These are phyloP conservation scores for Carallia pectinifolia DNA, from an alignment of 345 rosid species.

Conservation along the genomic window DNA sequence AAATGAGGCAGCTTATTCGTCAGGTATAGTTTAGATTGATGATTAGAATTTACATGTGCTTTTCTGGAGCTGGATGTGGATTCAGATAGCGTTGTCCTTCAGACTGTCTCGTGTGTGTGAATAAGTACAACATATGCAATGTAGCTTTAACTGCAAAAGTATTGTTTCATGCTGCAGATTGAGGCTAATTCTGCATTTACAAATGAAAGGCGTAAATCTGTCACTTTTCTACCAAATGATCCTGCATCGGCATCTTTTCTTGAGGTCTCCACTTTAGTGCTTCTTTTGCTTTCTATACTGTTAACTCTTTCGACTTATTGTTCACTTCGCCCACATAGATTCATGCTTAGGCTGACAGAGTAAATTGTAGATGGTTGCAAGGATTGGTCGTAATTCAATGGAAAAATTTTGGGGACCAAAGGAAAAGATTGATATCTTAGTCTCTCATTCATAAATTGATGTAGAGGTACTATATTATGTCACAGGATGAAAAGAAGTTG, in stretches of 20 bases:
- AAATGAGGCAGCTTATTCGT: constrained; percentile 75
- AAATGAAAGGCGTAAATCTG: constrained; percentile 52
- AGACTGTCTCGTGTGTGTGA: neutral
- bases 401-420: neutral
- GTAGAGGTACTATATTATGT: constrained; percentile 9
- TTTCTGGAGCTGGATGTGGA: neutral
- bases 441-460: neutral
- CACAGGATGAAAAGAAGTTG: constrained; percentile 60
- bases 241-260: constrained; percentile 60
- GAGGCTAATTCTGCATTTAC: constrained; percentile 62
- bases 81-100: too few species aligned
- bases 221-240: constrained; percentile 69
- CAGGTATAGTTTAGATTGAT: constrained; percentile 48
- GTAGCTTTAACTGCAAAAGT: constrained; percentile 11
- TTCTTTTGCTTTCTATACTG: neutral
- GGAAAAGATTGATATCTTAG: neutral
- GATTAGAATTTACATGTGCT: neutral
- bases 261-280: constrained; percentile 40
- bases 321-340: neutral
- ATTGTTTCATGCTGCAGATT: constrained; percentile 38
- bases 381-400: neutral
- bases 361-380: neutral
- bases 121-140: neutral
- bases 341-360: neutral
- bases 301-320: neutral